Conservation (phyloP, 306 rosid genomes). For the barrel medic (Medicago truncatula) region DNA sequence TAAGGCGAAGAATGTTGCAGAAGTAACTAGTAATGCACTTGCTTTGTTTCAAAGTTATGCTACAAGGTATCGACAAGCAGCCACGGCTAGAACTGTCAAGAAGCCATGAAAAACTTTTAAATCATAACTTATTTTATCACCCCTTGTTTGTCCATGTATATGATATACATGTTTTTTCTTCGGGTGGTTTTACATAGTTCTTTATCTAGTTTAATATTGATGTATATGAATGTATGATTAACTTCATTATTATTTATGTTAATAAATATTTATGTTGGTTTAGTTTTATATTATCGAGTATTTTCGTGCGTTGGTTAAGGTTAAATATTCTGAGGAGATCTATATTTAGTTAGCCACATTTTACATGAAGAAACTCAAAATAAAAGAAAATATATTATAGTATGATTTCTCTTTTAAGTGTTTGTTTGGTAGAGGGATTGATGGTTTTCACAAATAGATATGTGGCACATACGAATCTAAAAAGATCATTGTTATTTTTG, state of each 20-base stretch:
- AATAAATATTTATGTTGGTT: too few relatives aligned
- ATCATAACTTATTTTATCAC: not conserved
- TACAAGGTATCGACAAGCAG: slow-evolving; percentile 33
- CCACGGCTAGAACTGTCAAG: slow-evolving; percentile 5
- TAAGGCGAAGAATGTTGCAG: slow-evolving; percentile 62
- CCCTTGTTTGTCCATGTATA: slow-evolving; percentile 37
- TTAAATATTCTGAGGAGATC: too few relatives aligned
- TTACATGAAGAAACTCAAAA: too few relatives aligned
- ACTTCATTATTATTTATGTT: not conserved
- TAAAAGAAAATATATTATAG: too few relatives aligned
- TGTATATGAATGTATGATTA: not conserved
- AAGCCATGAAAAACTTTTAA: slow-evolving; percentile 34
- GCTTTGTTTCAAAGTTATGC: slow-evolving; percentile 66
- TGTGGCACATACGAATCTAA: too few relatives aligned
- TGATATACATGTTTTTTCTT: slow-evolving; percentile 43
- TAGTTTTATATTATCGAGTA: too few relatives aligned
- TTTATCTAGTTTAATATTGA: not conserved
- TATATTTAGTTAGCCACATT: too few relatives aligned
- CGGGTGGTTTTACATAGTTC: slow-evolving; percentile 10
- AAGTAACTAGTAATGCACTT: slow-evolving; percentile 63
- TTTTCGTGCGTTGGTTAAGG: too few relatives aligned
- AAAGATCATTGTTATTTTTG: too few relatives aligned
- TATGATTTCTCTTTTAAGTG: too few relatives aligned
- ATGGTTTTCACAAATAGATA: too few relatives aligned
- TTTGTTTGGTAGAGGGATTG: too few relatives aligned